Evolutionary conservation across 176 grass and related monocot genomes (phyloP), one percentile per base, ranked within the genome.

Genomic region (Bonia amplexicaulis): DNA sequence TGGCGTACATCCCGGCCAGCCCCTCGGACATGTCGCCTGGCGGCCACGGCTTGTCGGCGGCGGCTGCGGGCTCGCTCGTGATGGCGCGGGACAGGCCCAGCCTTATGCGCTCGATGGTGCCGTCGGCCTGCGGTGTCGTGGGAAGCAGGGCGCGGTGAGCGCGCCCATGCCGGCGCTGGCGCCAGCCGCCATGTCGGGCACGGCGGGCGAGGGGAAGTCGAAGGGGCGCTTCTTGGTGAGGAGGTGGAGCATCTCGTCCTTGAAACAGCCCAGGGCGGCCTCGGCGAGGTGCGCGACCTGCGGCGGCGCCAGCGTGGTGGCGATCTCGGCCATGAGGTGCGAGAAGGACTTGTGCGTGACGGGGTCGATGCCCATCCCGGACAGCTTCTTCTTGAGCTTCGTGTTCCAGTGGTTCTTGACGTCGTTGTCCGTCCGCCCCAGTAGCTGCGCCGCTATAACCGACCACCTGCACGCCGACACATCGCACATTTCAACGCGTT

Each of bases 361-460:
- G 23, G 96, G 96, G 55, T 98, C 96, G 78, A 98, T 98, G 66
- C 96, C 96, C 96, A 98, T 98, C 77, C 96, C 91, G 17, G 96
- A 93, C 41, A 98, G 88, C 80, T 98, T 98, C 85, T 96, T 98
- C 96, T 95, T 98, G 35, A 98, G 89, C 89, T 98, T 98, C 26
- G 93, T 99, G 86, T 99, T 99, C 96, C 96, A 99, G 89, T 99
- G 96, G 88, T 99, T 99, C 96, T 99, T 99, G 51, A 99, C 96
- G 83, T 99, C 93, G 90, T 96, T 99, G 88, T 99, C 96, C 12
- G 96, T 99, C 35, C 96, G 86, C 41, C 96, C 96, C 3, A 86
- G 87, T 15, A 99, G 74, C 84, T 99, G 96, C 62, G 91, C 96
- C 8, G 96, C 93, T 73, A 99, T 99, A 74, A 99, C 85, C 46